Conservation (phyloP, 2,329 filamentous ascomycete species). For the Zelopaecilomyces penicillatus region DNA sequence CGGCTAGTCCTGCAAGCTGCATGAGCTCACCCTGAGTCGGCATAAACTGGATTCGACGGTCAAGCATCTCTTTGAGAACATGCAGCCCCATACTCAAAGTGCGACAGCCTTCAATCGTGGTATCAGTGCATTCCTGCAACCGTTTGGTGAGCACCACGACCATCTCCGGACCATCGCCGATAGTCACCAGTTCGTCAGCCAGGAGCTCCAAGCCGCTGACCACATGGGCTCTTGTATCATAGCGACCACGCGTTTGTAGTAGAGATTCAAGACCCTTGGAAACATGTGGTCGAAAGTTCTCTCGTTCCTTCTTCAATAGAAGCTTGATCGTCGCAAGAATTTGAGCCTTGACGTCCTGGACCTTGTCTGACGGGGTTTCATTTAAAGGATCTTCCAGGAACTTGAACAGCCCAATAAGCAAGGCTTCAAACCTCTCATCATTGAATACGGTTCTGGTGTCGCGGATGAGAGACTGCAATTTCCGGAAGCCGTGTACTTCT, state of each 20-base stretch:
- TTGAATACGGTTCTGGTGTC: conserved; percentile 56
- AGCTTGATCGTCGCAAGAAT: conserved; percentile 66
- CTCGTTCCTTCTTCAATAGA: conserved; percentile 59
- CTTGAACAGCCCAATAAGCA: conserved; percentile 60
- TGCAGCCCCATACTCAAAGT: conserved; percentile 56
- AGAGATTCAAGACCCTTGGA: conserved; percentile 59
- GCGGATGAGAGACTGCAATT: conserved; percentile 65
- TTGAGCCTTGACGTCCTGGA: conserved; percentile 65
- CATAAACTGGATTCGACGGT: conserved; percentile 37
- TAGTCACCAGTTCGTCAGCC: conserved; percentile 60
- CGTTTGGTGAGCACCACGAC: conserved; percentile 43
- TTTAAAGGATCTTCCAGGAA: conserved; percentile 58
- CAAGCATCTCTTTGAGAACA: conserved; percentile 52
- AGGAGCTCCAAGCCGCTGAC: conserved; percentile 66
- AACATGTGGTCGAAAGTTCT: conserved; percentile 59
- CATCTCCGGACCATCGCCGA: conserved; percentile 56
- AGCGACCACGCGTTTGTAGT: conserved; percentile 54
- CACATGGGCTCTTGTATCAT: conserved; percentile 63
- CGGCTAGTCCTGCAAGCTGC: conserved; percentile 41
- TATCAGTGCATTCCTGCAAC: conserved; percentile 34
- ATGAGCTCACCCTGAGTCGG: conserved; percentile 45
- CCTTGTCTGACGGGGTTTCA: conserved; percentile 52
- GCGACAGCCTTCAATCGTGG: conserved; percentile 37
- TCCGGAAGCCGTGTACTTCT: conserved; percentile 75
- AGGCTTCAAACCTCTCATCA: conserved; percentile 59